These are phyloP conservation scores for Protomyces lactucae-debilis DNA, from an alignment of 1,139 yeast genomes.

Conservation along the genomic window DNA sequence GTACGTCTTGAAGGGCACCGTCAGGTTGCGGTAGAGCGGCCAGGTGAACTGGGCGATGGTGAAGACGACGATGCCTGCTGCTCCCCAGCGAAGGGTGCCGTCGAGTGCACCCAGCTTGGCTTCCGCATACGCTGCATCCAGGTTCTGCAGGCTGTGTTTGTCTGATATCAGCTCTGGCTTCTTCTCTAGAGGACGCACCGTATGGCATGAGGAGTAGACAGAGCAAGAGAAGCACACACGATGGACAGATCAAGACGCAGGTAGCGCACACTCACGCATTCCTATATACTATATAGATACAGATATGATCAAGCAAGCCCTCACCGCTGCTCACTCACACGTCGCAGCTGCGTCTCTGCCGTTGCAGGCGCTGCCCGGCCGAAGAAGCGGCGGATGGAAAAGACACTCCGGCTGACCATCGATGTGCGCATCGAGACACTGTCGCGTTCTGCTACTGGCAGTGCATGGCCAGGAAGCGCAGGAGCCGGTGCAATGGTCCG, in stretches of 20 bases:
- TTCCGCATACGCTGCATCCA: conserved; percentile 22
- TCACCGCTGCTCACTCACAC: neutral
- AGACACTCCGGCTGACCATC: neutral
- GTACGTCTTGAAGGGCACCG: conserved; percentile 18
- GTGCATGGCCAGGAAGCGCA: neutral
- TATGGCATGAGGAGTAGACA: neutral
- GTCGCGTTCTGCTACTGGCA: neutral
- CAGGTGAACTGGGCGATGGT: conserved; percentile 22
- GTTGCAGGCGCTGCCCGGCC: neutral
- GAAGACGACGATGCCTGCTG: conserved; percentile 23
- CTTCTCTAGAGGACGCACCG: neutral
- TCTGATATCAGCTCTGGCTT: neutral
- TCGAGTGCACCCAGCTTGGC: conserved; percentile 21
- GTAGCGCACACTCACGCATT: neutral
- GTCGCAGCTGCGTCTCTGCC: neutral
- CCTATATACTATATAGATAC: neutral
- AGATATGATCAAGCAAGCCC: neutral
- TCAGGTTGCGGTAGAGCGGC: conserved; percentile 24
- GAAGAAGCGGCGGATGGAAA: neutral
- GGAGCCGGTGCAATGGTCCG: neutral
- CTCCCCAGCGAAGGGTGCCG: conserved; percentile 17
- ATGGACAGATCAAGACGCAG: neutral
- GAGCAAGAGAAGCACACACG: neutral
- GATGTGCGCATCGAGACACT: neutral
- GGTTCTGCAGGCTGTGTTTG: conserved; percentile 14